Conservation (phyloP, 2,329 filamentous ascomycete species). For the Penicillium sp. region DNA sequence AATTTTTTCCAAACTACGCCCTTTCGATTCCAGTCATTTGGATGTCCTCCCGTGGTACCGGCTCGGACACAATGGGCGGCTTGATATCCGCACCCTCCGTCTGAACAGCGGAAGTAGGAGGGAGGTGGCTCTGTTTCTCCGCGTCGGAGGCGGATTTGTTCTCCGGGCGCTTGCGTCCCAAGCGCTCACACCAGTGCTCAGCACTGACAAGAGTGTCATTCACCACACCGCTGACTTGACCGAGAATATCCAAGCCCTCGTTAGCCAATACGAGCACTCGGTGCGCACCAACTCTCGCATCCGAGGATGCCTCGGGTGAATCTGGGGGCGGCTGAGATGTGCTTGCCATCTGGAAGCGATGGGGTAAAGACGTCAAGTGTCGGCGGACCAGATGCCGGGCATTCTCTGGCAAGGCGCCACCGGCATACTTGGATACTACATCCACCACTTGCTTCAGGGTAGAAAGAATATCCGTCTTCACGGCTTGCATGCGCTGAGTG, state of each 20-base stretch:
- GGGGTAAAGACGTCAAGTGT: constrained; percentile 77
- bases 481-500: constrained; percentile 55
- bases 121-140: constrained; percentile 17
- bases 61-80: constrained; percentile 16
- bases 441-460: constrained; percentile 75
- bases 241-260: constrained; percentile 91
- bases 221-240: constrained; percentile 79
- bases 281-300: constrained; percentile 57
- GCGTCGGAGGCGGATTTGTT: constrained; percentile 19
- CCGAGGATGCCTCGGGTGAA: constrained; percentile 30
- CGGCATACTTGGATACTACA: constrained; percentile 81
- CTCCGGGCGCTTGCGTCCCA: constrained; percentile 51
- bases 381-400: constrained; percentile 74
- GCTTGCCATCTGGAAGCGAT: constrained; percentile 70
- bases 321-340: constrained; percentile 39
- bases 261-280: constrained; percentile 78
- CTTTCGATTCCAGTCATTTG: constrained; percentile 33
- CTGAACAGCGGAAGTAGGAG: constrained; percentile 9
- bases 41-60: constrained; percentile 24
- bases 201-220: constrained; percentile 86
- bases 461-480: constrained; percentile 67
- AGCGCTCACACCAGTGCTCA: constrained; percentile 79
- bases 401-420: constrained; percentile 86
- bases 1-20: constrained; percentile 11
- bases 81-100: constrained; percentile 27